Conservation (phyloP, 306 rosid genomes). For the Prunus kanzakura region DNA sequence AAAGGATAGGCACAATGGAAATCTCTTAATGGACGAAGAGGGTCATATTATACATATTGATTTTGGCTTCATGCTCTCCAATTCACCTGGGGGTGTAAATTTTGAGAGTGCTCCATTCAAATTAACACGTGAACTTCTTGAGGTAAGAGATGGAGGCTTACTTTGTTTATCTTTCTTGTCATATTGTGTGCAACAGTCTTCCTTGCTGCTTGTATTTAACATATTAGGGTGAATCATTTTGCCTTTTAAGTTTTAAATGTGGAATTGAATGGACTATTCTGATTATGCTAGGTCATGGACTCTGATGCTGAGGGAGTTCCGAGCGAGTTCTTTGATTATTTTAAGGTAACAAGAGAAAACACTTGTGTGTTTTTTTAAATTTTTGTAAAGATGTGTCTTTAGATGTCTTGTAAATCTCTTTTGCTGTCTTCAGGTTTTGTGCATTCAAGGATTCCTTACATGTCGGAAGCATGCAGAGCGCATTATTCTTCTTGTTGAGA, state of each 20-base stretch:
- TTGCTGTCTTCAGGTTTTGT: constrained; percentile 66
- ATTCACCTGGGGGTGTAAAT: constrained; percentile 99
- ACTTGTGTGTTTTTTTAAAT: constrained; percentile 9
- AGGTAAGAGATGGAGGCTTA: constrained; percentile 42
- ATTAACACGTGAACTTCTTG: constrained; percentile 93
- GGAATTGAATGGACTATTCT: constrained; percentile 16
- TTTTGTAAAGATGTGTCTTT: constrained; percentile 1
- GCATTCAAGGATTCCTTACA: constrained; percentile 99
- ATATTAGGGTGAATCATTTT: background rate
- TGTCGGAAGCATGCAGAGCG: constrained; percentile 99
- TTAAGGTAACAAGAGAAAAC: constrained; percentile 57
- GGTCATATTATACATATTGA: constrained; percentile 98
- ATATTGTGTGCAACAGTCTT: background rate
- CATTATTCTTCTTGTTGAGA: constrained; percentile 95
- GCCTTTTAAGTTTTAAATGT: background rate
- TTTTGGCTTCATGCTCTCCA: constrained; percentile 98
- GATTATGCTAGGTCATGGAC: constrained; percentile 86
- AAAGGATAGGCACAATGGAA: constrained; percentile 97
- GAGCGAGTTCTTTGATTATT: constrained; percentile 97
- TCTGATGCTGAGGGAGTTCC: constrained; percentile 99
- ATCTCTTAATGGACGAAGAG: constrained; percentile 92
- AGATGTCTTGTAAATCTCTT: constrained; percentile 20
- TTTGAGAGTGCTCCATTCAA: constrained; percentile 99
- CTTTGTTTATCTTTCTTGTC: background rate
- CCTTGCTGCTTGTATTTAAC: background rate